A percentile compares a stretch with the other conserved stretches of the same genome.
Evolutionary conservation across 1,284 basidiomycete species (phyloP).

Genomic region (Mycosarcoma maydis): DNA sequence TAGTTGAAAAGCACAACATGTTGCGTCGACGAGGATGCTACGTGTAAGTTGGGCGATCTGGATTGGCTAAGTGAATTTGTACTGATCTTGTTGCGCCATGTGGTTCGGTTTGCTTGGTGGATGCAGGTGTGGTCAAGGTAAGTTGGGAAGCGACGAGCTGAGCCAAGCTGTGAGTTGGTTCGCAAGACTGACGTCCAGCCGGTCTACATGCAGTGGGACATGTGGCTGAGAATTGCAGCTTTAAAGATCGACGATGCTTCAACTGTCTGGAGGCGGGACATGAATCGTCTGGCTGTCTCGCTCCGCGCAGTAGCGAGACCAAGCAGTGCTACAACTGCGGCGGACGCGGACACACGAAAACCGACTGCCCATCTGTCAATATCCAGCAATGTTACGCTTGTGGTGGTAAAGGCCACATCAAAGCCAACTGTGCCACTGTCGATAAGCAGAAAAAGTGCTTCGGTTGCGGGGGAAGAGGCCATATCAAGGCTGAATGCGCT

Average conservation of each 20-base stretch:
- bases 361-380: slow-evolving; percentile 34
- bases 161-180: too few relatives aligned
- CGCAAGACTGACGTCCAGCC: too few relatives aligned
- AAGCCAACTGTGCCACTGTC: slow-evolving; percentile 15
- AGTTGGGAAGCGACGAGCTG: background rate
- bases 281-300: slow-evolving; percentile 42
- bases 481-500: slow-evolving; percentile 9
- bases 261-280: slow-evolving; percentile 48
- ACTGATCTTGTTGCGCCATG: too few relatives aligned
- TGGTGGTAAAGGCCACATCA: slow-evolving; percentile 21
- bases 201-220: slow-evolving; percentile 32
- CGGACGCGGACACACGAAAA: slow-evolving; percentile 38
- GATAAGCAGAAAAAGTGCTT: slow-evolving; percentile 13
- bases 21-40: slow-evolving; percentile 40
- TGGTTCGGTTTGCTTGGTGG: background rate
- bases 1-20: slow-evolving; percentile 4
- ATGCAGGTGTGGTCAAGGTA: slow-evolving; percentile 1
- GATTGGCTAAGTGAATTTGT: too few relatives aligned
- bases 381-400: slow-evolving; percentile 22
- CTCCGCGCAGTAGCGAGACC: slow-evolving; percentile 38
- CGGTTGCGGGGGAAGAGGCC: slow-evolving; percentile 19
- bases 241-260: slow-evolving; percentile 49
- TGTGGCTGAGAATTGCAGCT: slow-evolving; percentile 50
- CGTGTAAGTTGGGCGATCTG: slow-evolving; percentile 17
- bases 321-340: slow-evolving; percentile 56